These are phyloP conservation scores for Panaeolus cyanescens DNA, from an alignment of 768 basidiomycete species.

Conservation along the genomic window DNA sequence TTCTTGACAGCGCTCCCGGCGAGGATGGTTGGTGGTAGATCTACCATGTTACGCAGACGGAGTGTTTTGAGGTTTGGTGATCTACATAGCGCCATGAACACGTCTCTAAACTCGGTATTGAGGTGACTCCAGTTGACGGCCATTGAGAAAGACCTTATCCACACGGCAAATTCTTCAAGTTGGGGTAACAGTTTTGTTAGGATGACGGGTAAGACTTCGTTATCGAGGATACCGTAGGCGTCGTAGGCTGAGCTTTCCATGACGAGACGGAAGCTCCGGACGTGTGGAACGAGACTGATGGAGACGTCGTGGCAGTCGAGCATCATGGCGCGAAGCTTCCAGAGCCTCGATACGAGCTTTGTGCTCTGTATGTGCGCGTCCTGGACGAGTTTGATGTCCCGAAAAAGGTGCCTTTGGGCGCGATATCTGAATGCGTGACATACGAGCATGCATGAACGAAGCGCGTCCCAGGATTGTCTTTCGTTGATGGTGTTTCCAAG, in stretches of 20 bases:
- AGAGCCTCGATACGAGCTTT: conserved; percentile 7
- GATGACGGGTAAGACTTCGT: conserved; percentile 10
- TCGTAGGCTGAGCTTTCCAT: conserved; percentile 18
- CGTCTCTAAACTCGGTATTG: conserved; percentile 11
- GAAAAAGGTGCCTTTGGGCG: conserved; percentile 15
- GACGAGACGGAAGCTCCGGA: conserved; percentile 13
- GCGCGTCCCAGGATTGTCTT: conserved; percentile 2
- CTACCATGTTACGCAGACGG: conserved; percentile 13
- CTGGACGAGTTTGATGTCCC: conserved; percentile 10
- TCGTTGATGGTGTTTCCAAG: conserved; percentile 4
- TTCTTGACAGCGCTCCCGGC: conserved; percentile 11
- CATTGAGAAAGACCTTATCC: conserved; percentile 12
- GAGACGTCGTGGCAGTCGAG: background rate
- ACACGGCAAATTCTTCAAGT: background rate
- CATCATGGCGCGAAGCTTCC: conserved; percentile 5
- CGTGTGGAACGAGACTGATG: conserved; percentile 10
- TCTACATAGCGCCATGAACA: conserved; percentile 10
- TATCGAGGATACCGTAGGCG: conserved; percentile 15
- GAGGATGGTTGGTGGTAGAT: conserved; percentile 14
- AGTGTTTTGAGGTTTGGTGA: conserved; percentile 10
- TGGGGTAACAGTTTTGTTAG: conserved; percentile 2
- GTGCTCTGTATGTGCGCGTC: conserved; percentile 7
- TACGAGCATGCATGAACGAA: conserved; percentile 12
- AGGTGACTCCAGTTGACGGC: conserved; percentile 15
- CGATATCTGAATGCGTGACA: conserved; percentile 14